Conservation (phyloP, 805 yeast species). For the Candida peoriensis region DNA sequence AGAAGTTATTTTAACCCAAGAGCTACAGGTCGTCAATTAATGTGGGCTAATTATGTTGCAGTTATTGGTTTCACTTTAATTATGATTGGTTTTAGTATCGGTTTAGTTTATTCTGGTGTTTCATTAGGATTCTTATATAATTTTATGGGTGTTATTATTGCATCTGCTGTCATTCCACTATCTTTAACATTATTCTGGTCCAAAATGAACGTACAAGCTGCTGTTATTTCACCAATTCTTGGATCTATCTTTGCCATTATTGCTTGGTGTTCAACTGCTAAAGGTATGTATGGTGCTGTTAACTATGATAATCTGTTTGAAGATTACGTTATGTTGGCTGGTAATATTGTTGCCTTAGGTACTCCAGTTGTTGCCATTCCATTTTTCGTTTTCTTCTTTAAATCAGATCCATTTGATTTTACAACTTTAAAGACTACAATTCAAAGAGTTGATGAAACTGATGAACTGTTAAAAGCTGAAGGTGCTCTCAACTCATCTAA, state of each 20-base stretch:
- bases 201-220: conserved; percentile 65
- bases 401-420: conserved; percentile 75
- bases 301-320: conserved; percentile 59
- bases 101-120: conserved; percentile 74
- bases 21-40: conserved; percentile 71
- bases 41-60: conserved; percentile 29
- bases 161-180: conserved; percentile 81
- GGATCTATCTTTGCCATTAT: conserved; percentile 72
- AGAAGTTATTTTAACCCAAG: conserved; percentile 73
- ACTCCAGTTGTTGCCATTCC: conserved; percentile 69
- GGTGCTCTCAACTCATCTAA: conserved; percentile 16
- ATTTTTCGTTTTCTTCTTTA: conserved; percentile 59
- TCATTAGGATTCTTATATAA: conserved; percentile 86
- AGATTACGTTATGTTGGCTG: conserved; percentile 86
- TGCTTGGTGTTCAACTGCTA: conserved; percentile 57
- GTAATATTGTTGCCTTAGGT: conserved; percentile 77
- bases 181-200: conserved; percentile 59
- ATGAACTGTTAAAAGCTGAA: conserved; percentile 49
- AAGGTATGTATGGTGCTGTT: conserved; percentile 35
- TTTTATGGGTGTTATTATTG: conserved; percentile 84
- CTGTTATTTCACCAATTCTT: conserved; percentile 67
- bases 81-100: conserved; percentile 82
- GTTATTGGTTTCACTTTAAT: conserved; percentile 37
- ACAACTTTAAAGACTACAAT: conserved; percentile 48
- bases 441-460: conserved; percentile 66